These are phyloP conservation scores for Hanseniaspora lachancei DNA, from an alignment of 805 yeast species.

Conservation along the genomic window DNA sequence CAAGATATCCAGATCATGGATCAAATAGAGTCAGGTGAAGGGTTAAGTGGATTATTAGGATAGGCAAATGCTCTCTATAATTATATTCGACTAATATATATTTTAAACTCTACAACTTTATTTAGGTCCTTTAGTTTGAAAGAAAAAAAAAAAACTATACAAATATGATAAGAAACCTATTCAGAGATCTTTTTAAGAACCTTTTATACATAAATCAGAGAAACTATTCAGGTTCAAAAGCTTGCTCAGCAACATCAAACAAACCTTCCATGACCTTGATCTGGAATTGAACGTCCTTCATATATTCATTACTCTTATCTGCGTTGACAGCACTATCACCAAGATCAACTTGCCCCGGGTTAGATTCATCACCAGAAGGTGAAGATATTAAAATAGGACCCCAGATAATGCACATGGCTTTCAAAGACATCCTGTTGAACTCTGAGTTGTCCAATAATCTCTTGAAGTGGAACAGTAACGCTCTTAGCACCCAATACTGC, in stretches of 20 bases:
- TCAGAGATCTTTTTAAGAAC: not conserved
- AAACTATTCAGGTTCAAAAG: constrained; percentile 46
- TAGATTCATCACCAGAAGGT: constrained; percentile 7
- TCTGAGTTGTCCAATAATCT: constrained; percentile 52
- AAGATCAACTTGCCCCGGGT: not conserved
- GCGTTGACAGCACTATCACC: not conserved
- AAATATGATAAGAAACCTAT: no score
- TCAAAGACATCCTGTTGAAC: constrained; percentile 66
- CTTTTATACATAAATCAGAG: not conserved
- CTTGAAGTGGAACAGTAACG: constrained; percentile 72
- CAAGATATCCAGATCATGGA: constrained; percentile 73
- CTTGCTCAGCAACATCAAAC: constrained; percentile 69
- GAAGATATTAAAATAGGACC: constrained; percentile 74
- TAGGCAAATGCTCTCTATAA: constrained; percentile 13
- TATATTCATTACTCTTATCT: constrained; percentile 39
- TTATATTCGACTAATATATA: not conserved
- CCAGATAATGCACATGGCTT: constrained; percentile 83
- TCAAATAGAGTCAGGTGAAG: constrained; percentile 68
- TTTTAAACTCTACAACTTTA: no score
- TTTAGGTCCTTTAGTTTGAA: not conserved
- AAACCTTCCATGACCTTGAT: constrained; percentile 73
- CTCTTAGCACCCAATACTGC: constrained; percentile 80
- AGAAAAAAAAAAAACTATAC: not conserved
- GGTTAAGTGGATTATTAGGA: constrained; percentile 33
- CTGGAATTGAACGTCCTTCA: constrained; percentile 63